Evolutionary conservation across 1,284 basidiomycete species (phyloP), one percentile per base, ranked within the genome.

Genomic region (Acaromyces ingoldii): DNA sequence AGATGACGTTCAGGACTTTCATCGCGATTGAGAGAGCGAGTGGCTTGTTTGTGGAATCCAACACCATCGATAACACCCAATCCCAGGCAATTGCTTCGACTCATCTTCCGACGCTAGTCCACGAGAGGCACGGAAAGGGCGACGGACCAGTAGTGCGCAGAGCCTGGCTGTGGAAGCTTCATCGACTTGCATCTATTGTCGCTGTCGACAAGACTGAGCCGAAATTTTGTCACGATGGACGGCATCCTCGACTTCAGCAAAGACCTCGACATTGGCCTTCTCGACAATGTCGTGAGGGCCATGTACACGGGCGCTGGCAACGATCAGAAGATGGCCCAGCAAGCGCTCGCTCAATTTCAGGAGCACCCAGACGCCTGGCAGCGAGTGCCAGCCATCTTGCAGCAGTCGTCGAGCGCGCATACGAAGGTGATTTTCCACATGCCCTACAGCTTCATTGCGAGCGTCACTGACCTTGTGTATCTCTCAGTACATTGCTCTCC

Each of bases 291-390:
- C 53, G 72, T 72, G 17, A 56, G 52, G 19, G 72, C 65, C 45
- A 74, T 74, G 72, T 73, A 61, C 52, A 65, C 66, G 7, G 64
- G 67, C 37, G 44, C 58, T 2, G 69, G 72, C 17, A 50, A 57
- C 25, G 67, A 72, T 29, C 71, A 74, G 58, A 63, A 61, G 36
- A 60, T 68, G 62, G 71, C 71, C 4, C 67, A 71, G 56, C 67
- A 72, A 47, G 64, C 65, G 26, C 62, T 74, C 21, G 67, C 69
- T 9, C 91, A 95, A 76, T 89, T 99, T 74, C 91, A 98, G 65
- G 95, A 98, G 63, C 83, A 91, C 77, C 88, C 90, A n/a, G 95
- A 98, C 57, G 85, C 91, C 41, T 99, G 95, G 95, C 92, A 93
- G 63, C 84, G 90, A 73, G 95, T 98, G 1, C 95, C 95, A 29